Base-by-base conservation (phyloP, 2,329 filamentous ascomycete species). In the Talaromyces sp. region DNA sequence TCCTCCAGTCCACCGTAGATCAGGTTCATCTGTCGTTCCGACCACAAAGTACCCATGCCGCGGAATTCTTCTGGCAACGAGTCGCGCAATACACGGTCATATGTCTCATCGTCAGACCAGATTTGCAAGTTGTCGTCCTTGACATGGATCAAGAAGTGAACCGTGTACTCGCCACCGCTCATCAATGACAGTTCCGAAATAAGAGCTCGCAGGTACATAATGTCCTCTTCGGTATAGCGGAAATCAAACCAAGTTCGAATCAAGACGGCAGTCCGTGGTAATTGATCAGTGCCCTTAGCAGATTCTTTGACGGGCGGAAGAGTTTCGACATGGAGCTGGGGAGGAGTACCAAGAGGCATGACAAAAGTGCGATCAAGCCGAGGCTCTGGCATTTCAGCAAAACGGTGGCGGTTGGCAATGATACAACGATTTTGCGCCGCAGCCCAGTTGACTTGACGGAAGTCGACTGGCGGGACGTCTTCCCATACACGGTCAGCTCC, bases 1-100 rank as follows among this genome's bases (percentile, higher is more conserved):
- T 96, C 91, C 69, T 91, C 88, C 27, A 96, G 87, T 55, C 89
- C 91, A 57, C 95, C 89, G 75, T 98, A 99, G 67, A 96, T 83
- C 61, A 92, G 85, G 58, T 89, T 82, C 92, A 98, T 97, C 75
- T 97, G 92, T 26, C 89, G 88, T 74, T 96, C 92, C 0, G 91
- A 95, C 95, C 95, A 99, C 7, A 98, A 82, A 0, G 90, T 96
- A 21, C 90, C 90, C 71, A 99, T 87, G 53, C 90, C 90, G 66
- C 85, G 88, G 77, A 99, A 97, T 70, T 99, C 95, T 65, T 86
- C 82, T 0, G 95, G 71, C 89, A 88, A 60, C 82, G 88, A 70
- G 81, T 82, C 71, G 83, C 80, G 78, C 88, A 97, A 55, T 81
- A 93, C 84, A 17, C 83, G 81, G 66, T 91, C 84, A 61, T 91